These are phyloP conservation scores for Camellia japonica DNA, from an alignment of 148 eudicot genomes.

Conservation along the genomic window DNA sequence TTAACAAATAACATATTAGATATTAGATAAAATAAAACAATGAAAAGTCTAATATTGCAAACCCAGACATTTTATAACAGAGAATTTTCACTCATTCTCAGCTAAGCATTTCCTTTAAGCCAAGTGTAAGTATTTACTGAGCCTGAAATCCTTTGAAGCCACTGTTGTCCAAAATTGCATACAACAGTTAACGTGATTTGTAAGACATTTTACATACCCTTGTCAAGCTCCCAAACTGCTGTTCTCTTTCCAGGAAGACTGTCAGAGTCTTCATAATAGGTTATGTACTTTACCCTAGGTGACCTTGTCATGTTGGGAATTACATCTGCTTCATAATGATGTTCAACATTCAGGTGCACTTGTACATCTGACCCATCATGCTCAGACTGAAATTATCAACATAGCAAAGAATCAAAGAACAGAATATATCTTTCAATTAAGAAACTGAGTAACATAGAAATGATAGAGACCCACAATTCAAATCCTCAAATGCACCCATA, in stretches of 20 bases:
- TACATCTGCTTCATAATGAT: slow-evolving; percentile 60
- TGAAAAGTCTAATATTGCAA: neutral
- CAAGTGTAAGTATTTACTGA: neutral
- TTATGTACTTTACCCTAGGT: slow-evolving; percentile 81
- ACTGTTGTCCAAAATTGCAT: slow-evolving; percentile 5
- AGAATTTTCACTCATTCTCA: neutral
- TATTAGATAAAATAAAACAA: neutral
- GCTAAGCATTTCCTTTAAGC: neutral
- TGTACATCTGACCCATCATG: slow-evolving; percentile 96
- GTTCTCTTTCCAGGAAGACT: slow-evolving; percentile 89
- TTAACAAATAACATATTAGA: too few relatives aligned
- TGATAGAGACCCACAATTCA: too few relatives aligned
- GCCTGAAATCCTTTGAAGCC: neutral
- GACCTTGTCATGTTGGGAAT: slow-evolving; percentile 87
- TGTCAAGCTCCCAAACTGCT: slow-evolving; percentile 98
- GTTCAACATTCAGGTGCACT: slow-evolving; percentile 70
- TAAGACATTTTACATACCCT: slow-evolving; percentile 46
- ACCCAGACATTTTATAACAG: neutral
- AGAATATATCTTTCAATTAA: slow-evolving; percentile 1
- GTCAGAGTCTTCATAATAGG: slow-evolving; percentile 93
- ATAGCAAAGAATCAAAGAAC: slow-evolving; percentile 4
- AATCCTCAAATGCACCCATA: too few relatives aligned
- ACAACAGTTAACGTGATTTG: neutral
- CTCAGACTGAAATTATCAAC: slow-evolving; percentile 53
- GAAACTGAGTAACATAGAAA: neutral